Conservation (phyloP, 306 rosid genomes). For the Medicago truncatula region DNA sequence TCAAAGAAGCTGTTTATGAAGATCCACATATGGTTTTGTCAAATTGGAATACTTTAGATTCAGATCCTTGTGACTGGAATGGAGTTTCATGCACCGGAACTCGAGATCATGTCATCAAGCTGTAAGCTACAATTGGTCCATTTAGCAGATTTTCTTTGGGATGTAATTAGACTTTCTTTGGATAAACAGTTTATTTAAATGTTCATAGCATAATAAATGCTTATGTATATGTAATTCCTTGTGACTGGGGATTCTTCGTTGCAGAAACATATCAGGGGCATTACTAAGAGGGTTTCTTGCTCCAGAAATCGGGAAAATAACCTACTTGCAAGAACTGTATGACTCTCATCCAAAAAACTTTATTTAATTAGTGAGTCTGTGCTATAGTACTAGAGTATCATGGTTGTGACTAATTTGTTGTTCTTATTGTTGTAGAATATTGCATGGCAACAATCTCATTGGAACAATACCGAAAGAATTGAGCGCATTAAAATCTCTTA, state of each 20-base stretch:
- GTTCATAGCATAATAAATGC: background rate
- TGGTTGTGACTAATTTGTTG: constrained; percentile 37
- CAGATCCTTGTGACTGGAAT: constrained; percentile 91
- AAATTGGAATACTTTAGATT: constrained; percentile 75
- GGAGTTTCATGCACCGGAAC: constrained; percentile 69
- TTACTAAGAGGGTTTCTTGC: constrained; percentile 77
- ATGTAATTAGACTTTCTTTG: background rate
- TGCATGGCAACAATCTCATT: constrained; percentile 83
- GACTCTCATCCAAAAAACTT: constrained; percentile 31
- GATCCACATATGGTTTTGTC: constrained; percentile 79
- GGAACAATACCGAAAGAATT: constrained; percentile 86
- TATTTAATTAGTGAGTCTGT: background rate
- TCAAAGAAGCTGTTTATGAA: constrained; percentile 82
- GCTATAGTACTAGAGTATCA: constrained; percentile 23
- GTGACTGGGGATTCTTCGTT: constrained; percentile 36
- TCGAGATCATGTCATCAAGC: constrained; percentile 75
- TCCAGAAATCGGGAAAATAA: constrained; percentile 78
- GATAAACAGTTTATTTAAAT: background rate
- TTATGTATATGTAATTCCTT: constrained; percentile 16
- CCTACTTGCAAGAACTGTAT: constrained; percentile 81
- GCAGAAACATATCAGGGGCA: constrained; percentile 86
- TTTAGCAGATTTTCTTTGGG: constrained; percentile 22
- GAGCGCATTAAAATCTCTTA: constrained; percentile 69
- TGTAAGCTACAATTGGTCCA: constrained; percentile 61
- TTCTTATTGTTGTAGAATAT: constrained; percentile 60